Evolutionary conservation across 2,329 filamentous ascomycete species (phyloP), one percentile per base, ranked within the genome.

Genomic region (Dactylellina haptotyla): DNA sequence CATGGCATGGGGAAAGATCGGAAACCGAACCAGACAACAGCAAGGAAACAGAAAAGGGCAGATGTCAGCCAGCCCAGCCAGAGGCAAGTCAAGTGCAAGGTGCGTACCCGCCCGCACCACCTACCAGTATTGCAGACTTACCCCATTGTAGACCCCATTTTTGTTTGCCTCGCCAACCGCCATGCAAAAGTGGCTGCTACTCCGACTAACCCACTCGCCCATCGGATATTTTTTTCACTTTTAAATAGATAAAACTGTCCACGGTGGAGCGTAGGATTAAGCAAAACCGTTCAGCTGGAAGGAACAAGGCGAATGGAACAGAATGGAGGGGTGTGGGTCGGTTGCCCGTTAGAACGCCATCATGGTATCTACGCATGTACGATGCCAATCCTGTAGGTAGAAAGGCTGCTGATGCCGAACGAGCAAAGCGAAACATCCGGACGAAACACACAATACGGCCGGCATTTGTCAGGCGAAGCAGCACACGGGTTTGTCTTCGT

Each of bases 211-310:
- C 50, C 20, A 10, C 14, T 39, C 32, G 32, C 14, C 32, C 32
- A n/a, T 57, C 53, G 53, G 53, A 57, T 41, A 57, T 57, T 57
- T 41, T 26, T 34, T 54, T 54, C 43, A 8, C 14, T 20, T 16
- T 5, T 46, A 8, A 46, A 46, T 8, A 20, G 6, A 23, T 10
- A 46, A 10, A 51, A 51, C 10, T 28, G 23, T 30, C 46, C 46
- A 28, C 25, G 43, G 43, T 48, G n/a, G 43, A 8, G 6, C 43
- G 43, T 25, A 25, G 6, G 18, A 6, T 48, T 48, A n/a, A n/a
- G n/a, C n/a, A n/a, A n/a, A n/a, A n/a, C n/a, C n/a, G n/a, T n/a
- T n/a, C n/a, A n/a, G n/a, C n/a, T n/a, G n/a, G n/a, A n/a, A n/a
- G n/a, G n/a, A n/a, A n/a, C n/a, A n/a, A n/a, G n/a, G n/a, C n/a